Evolutionary conservation across 2,329 filamentous ascomycete species (phyloP).

Genomic region (Grosmannia huntii): DNA sequence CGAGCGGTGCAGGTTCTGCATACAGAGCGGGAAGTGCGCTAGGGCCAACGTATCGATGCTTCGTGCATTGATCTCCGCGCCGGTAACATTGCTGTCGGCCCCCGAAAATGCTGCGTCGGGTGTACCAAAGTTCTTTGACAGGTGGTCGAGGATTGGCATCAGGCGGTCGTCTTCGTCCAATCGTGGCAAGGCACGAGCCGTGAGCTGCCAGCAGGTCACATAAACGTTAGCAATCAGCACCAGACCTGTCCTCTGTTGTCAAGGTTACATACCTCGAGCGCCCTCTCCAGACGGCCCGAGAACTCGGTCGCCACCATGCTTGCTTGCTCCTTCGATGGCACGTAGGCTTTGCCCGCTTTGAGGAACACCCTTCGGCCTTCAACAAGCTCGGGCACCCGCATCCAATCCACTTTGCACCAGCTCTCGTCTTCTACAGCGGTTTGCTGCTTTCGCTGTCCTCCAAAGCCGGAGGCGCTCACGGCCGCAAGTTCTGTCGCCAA

Average conservation of each 20-base stretch:
- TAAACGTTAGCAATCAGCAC: neutral
- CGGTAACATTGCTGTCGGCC: conserved; percentile 46
- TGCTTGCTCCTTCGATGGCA: conserved; percentile 73
- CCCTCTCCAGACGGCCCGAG: conserved; percentile 61
- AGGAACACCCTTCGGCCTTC: conserved; percentile 67
- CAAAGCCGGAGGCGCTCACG: conserved; percentile 24
- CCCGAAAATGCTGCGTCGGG: conserved; percentile 73
- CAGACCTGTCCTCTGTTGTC: neutral
- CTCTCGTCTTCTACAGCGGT: conserved; percentile 55
- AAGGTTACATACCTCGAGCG: conserved; percentile 54
- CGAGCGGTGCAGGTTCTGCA: conserved; percentile 79
- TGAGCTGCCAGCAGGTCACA: conserved; percentile 41
- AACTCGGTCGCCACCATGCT: conserved; percentile 88
- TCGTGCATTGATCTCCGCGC: conserved; percentile 62
- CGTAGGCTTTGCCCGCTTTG: conserved; percentile 74
- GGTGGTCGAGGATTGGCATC: conserved; percentile 52
- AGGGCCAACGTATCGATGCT: conserved; percentile 71
- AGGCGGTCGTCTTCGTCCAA: conserved; percentile 95
- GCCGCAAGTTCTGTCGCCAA: conserved; percentile 49
- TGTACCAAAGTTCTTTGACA: conserved; percentile 92
- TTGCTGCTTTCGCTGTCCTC: conserved; percentile 21
- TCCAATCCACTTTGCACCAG: conserved; percentile 97
- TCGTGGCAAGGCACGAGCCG: conserved; percentile 77
- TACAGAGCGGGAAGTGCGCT: conserved; percentile 80
- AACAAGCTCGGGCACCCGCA: conserved; percentile 78